Evolutionary conservation across 257 asterid species (phyloP), one percentile per base, ranked within the genome.

Genomic region (Linderniella brevidens): DNA sequence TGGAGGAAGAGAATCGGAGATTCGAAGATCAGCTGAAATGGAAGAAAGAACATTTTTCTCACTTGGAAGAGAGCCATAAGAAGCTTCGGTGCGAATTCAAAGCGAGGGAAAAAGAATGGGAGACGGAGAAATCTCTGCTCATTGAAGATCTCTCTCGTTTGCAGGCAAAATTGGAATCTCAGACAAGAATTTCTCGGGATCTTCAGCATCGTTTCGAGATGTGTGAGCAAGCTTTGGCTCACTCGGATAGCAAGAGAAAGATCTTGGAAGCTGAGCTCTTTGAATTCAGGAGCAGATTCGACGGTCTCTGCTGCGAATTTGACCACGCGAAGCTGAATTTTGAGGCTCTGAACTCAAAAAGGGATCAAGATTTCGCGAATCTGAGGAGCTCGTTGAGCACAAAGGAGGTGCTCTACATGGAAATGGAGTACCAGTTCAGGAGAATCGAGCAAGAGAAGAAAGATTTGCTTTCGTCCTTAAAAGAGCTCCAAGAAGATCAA

Each of bases 1-100:
- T 77, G 16, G 94, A 77, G 69, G 92, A 75, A 41, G 82, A 72
- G 49, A 77, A 60, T 29, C 71, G 48, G 58, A 82, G 68, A 67
- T 51, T 65, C 17, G 75, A 76, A 59, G 76, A 77, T 58, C 82
- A 75, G 70, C 73, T 86, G 64, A 82, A 86, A 60, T 82, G 93
- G 94, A 82, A 79, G 74, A 86, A 69, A 60, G 97, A 86, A 58
- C 94, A 80, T 63, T 86, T 86, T 53, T 54, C 58, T 58, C 97
- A 77, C 63, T 61, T 86, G 58, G 73, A 79, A 61, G 93, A 82
- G 64, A 94, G 94, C 60, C 79, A 86, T 56, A 60, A 69, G 50
- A 77, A 76, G 69, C 81, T 82, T 56, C 62, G 59, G 8, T 63
- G 52, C 58, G 61, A 77, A 45, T 63, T 71, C 14, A 76, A 46